Base-by-base conservation (phyloP, 1,284 basidiomycete genomes). In the Pyrrhoderma lamaoense region DNA sequence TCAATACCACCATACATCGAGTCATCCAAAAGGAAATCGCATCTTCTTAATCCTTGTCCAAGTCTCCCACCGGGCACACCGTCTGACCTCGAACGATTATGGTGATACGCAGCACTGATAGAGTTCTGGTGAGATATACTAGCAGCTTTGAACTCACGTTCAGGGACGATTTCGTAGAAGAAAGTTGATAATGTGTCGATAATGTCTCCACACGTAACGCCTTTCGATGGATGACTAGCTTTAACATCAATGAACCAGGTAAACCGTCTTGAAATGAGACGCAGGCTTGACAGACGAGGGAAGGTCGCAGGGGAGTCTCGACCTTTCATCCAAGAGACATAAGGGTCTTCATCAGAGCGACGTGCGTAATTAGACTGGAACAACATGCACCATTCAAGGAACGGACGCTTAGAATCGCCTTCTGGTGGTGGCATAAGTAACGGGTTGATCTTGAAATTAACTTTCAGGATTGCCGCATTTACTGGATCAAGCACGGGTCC, bases 331-430 rank as follows among this genome's bases (percentile, higher is more conserved):
- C 85, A 89, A 0, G 85, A 85, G n/a, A 76, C 67, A 39, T 75
- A 70, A 14, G 62, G 57, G 0, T 67, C 68, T 53, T 87, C 85
- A 23, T 66, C 73, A 2, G 82, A 83, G 49, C 78, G 77, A 57
- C 77, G 77, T 49, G 80, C 80, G 56, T 76, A 73, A 44, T 70
- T 74, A 2, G 82, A 75, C 3, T 70, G 67, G 64, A 80, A 85
- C 46, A 84, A 71, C 80, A 89, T 83, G 65, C 84, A 83, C 84
- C 85, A 89, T 49, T 74, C 76, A 36, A 89, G 67, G 60, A 76
- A 76, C 11, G 72, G 69, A 40, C 66, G 66, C 1, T 76, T 72
- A 2, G 64, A 52, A 19, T 65, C 65, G 3, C 69, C 68, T 9
- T 81, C 78, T 1, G 68, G 57, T 4, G 72, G 65, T 0, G 79